Conservation (phyloP, 768 basidiomycete species). For the Podaxis sp. region DNA sequence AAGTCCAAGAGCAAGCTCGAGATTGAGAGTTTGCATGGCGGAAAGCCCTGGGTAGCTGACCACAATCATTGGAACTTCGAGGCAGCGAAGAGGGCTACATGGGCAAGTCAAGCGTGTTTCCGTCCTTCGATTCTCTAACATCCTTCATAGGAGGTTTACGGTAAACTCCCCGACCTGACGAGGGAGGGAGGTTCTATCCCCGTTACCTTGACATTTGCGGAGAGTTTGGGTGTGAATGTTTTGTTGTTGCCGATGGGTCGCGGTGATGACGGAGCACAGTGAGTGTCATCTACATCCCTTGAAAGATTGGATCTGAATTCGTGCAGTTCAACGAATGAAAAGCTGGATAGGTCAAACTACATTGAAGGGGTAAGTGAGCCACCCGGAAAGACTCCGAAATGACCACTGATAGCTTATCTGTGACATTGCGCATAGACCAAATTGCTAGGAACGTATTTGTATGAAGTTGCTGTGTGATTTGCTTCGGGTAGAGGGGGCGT, state of each 20-base stretch:
- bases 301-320: background rate
- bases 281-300: constrained; percentile 27
- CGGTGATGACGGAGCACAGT: constrained; percentile 94
- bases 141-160: constrained; percentile 52
- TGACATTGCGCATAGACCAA: constrained; percentile 48
- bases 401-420: background rate
- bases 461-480: constrained; percentile 54
- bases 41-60: constrained; percentile 88
- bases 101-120: constrained; percentile 34
- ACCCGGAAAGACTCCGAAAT: background rate
- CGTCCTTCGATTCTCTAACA: background rate
- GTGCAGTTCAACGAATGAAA: constrained; percentile 87
- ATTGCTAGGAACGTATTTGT: constrained; percentile 77
- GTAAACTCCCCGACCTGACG: constrained; percentile 75
- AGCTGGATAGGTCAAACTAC: constrained; percentile 88
- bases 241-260: constrained; percentile 90
- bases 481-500: background rate
- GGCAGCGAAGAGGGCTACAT: constrained; percentile 85
- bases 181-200: constrained; percentile 96
- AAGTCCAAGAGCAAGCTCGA: constrained; percentile 79
- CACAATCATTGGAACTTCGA: constrained; percentile 90
- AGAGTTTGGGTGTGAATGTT: constrained; percentile 83
- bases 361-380: constrained; percentile 66
- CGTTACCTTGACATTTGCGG: constrained; percentile 91
- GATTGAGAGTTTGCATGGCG: constrained; percentile 73